Percentiles rank a stretch among this genome's conserved stretches.
Evolutionary conservation across 345 rosid genomes (phyloP).

Genomic region (Microthlaspi erraticum): DNA sequence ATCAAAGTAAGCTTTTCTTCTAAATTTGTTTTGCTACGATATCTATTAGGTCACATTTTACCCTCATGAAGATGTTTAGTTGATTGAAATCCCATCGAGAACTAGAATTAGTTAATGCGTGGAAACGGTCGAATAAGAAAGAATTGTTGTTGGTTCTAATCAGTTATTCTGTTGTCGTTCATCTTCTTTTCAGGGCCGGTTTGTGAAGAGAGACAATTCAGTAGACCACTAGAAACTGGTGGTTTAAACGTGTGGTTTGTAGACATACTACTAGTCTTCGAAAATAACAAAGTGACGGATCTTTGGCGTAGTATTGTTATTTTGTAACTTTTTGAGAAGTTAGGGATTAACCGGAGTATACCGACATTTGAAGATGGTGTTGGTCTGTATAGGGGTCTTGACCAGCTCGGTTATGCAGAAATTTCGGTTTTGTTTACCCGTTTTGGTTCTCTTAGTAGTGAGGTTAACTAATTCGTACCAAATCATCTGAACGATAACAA

Average conservation of each 20-base stretch:
- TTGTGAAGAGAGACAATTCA: conserved; percentile 43
- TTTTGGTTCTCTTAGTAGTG: conserved; percentile 19
- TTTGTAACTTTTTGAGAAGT: conserved; percentile 19
- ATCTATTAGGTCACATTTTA: too few relatives aligned
- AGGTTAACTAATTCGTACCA: conserved; percentile 33
- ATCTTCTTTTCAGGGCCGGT: conserved; percentile 44
- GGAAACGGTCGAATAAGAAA: neutral
- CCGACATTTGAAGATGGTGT: conserved; percentile 34
- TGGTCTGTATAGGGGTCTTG: conserved; percentile 43
- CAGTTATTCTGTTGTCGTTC: neutral
- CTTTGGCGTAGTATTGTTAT: conserved; percentile 27
- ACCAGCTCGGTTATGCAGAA: conserved; percentile 40
- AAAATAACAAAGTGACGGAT: conserved; percentile 25
- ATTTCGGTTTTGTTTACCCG: conserved; percentile 23
- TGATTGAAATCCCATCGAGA: neutral
- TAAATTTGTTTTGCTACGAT: too few relatives aligned
- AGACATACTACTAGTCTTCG: conserved; percentile 22
- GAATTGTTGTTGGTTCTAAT: conserved; percentile 9
- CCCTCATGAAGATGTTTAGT: too few relatives aligned
- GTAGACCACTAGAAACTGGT: conserved; percentile 1
- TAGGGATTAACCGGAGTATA: conserved; percentile 11
- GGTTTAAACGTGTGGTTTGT: conserved; percentile 22
- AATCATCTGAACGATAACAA: conserved; percentile 26
- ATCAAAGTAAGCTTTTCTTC: conserved; percentile 56
- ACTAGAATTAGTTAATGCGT: neutral